A percentile compares a stretch with the other conserved stretches of the same genome.
These are phyloP conservation scores for Picea mariana DNA, from an alignment of 83 land plant genomes.

Conservation along the genomic window DNA sequence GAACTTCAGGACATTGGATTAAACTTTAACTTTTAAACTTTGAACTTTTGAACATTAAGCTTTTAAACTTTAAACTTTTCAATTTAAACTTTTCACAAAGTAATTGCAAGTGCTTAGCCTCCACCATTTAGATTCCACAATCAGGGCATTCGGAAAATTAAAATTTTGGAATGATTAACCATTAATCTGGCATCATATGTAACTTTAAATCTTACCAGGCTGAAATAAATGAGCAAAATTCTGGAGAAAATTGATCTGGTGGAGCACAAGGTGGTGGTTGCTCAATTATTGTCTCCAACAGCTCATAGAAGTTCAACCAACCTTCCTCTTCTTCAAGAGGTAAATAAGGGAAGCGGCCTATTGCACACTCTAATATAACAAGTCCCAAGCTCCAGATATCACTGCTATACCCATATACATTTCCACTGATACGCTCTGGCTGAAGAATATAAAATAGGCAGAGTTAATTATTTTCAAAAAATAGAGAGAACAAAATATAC, in stretches of 20 bases:
- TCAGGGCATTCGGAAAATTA: not conserved
- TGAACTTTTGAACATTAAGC: no score
- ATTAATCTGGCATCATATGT: not conserved
- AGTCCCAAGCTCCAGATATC: conserved; percentile 97
- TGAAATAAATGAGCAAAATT: conserved; percentile 93
- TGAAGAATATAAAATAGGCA: conserved; percentile 19
- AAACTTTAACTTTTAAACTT: no score
- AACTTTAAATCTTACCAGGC: conserved; percentile 60
- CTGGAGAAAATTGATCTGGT: conserved; percentile 77
- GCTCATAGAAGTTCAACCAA: conserved; percentile 71
- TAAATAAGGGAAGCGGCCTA: conserved; percentile 80
- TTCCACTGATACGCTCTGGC: conserved; percentile 90
- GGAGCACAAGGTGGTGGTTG: conserved; percentile 81
- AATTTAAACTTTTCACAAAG: not conserved
- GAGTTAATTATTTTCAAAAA: not conserved
- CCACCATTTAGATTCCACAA: not conserved
- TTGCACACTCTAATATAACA: conserved; percentile 87
- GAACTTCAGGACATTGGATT: no score
- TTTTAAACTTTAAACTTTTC: not conserved
- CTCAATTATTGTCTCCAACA: conserved; percentile 77
- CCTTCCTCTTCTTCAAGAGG: conserved; percentile 61
- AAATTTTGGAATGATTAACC: not conserved
- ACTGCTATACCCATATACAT: conserved; percentile 71
- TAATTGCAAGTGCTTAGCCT: not conserved
- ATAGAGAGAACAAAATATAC: not conserved